Conservation (phyloP, 768 basidiomycete genomes). For the Tremella yokohamensis region DNA sequence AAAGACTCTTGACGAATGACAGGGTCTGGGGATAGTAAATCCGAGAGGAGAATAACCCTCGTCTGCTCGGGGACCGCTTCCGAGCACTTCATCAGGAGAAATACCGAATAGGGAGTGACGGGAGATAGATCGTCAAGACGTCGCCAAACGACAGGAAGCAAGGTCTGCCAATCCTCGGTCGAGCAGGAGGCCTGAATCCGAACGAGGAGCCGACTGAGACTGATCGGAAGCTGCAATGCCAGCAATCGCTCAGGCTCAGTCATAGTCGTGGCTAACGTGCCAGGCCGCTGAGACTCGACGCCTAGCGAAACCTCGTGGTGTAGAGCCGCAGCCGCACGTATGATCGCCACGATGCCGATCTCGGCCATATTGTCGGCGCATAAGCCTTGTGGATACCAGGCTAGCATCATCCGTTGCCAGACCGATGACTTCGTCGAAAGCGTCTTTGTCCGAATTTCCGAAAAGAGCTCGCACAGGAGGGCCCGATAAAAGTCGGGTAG, state of each 20-base stretch:
- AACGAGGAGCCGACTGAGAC: constrained; percentile 15
- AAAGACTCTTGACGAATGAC: constrained; percentile 15
- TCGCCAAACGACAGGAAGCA: constrained; percentile 28
- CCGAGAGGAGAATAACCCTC: constrained; percentile 15
- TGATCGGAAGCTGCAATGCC: not conserved
- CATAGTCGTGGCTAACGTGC: too few relatives aligned
- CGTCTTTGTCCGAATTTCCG: constrained; percentile 20
- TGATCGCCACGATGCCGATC: not conserved
- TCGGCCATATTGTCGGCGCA: not conserved
- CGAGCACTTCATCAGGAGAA: constrained; percentile 37
- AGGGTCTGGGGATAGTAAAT: constrained; percentile 8
- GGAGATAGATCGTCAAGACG: not conserved
- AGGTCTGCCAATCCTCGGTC: constrained; percentile 27
- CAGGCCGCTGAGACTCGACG: too few relatives aligned
- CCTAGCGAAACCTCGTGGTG: too few relatives aligned
- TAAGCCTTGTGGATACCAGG: not conserved
- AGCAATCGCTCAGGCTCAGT: not conserved
- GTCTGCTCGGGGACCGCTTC: constrained; percentile 22
- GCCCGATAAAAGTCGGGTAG: constrained; percentile 24
- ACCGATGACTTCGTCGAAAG: constrained; percentile 24
- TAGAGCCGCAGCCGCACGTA: not conserved
- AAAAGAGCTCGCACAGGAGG: constrained; percentile 28
- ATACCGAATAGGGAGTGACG: constrained; percentile 12
- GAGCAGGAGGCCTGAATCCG: constrained; percentile 24
- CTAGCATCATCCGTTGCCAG: constrained; percentile 4